Conservation (phyloP, 1,139 yeast genomes). For the Sugiyamaella sp. region DNA sequence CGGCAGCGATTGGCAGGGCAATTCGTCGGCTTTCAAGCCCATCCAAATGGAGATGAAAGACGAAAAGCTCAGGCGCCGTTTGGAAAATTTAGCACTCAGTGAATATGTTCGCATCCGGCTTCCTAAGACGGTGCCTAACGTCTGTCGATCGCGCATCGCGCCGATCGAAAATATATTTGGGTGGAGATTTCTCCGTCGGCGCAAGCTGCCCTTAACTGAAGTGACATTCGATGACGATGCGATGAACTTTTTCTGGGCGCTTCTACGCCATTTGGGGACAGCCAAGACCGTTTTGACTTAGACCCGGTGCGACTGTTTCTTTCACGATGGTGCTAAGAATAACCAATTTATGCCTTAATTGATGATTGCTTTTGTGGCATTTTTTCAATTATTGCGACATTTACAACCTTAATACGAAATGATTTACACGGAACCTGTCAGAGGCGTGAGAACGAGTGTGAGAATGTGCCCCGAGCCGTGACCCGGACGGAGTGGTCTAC, state of each 20-base stretch:
- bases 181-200: conserved; percentile 6
- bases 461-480: too few relatives aligned
- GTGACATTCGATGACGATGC: conserved; percentile 2
- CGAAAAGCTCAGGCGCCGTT: background rate
- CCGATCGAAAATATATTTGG: background rate
- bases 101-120: background rate
- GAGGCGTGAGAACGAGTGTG: too few relatives aligned
- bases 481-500: too few relatives aligned
- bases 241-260: background rate
- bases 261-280: too few relatives aligned
- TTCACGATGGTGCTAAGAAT: too few relatives aligned
- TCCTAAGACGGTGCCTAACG: conserved; percentile 12
- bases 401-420: background rate
- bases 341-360: background rate
- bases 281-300: too few relatives aligned
- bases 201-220: conserved; percentile 9
- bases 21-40: background rate
- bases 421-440: too few relatives aligned
- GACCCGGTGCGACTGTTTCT: too few relatives aligned
- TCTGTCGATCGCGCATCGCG: conserved; percentile 15
- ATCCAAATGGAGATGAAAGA: conserved; percentile 4
- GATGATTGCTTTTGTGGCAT: background rate
- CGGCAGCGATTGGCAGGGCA: background rate
- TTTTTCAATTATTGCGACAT: background rate
- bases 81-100: background rate